Evolutionary conservation across 805 yeast species (phyloP), one percentile per base, ranked within the genome.

Genomic region (Blastobotrys parvus): DNA sequence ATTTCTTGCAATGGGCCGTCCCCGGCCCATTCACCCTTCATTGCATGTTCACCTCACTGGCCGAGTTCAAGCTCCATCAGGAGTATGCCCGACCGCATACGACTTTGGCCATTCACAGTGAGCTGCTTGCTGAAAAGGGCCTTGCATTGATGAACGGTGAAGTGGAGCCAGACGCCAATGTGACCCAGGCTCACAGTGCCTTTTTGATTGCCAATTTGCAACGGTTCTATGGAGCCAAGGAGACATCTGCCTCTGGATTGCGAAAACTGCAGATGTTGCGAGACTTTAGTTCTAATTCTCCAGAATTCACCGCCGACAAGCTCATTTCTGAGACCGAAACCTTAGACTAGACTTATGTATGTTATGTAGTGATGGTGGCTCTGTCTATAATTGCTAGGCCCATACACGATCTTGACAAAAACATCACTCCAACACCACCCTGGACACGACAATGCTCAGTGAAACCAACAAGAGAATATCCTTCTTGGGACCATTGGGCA

Each of bases 61-160:
- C 92, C 1, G 97, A 92, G 63, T 92, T 78, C 64, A 88, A 90
- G 61, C 71, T 88, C 22, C 96, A 90, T 58, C 77, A 76, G 44
- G 97, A 90, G 58, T 92, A 71, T 62, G 95, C 98, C 7, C 81
- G 86, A 58, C 97, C 98, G 1, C 97, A 92, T 62, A 87, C 97
- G 0, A 85, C 95, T 0, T 68, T 92, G 49, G 77, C 79, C 62
- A 83, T 90, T 69, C 97, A 90, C 65, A 77, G 80, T 35, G 96
- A 92, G 44, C 64, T 90, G 40, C 67, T 59, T 4, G 62, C 56
- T 11, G 70, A 71, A 13, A 80, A 84, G 48, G 78, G 70, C 0
- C 45, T 85, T 1, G 85, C 85, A 0, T 67, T 92, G 51, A 84
- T 89, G 94, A 88, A 88, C 52, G 95, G 97, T 1, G 72, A 71